phyloP scores from a whole-genome alignment of 73 alveolate genomes.

The Uronychia setigera region DNA sequence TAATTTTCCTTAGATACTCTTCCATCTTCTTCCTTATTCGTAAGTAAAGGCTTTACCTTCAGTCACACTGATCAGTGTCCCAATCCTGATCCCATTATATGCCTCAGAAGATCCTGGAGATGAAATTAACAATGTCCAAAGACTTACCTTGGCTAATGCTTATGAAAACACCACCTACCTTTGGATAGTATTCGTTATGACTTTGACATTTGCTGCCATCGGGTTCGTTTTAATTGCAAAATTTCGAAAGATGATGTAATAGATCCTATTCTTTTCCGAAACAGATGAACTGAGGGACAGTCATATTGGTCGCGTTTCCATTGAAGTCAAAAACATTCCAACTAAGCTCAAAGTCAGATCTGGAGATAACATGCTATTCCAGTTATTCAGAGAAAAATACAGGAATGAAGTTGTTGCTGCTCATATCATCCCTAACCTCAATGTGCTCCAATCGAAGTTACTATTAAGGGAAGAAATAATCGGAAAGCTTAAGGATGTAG shows the following conservation, averaged over 20 bases:
- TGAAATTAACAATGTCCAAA: slow-evolving; percentile 2
- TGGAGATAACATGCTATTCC: slow-evolving; percentile 37
- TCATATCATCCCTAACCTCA: slow-evolving; percentile 20
- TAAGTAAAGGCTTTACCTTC: not conserved
- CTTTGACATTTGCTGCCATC: not conserved
- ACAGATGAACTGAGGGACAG: slow-evolving; percentile 5
- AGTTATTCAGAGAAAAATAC: slow-evolving; percentile 16
- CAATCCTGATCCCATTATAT: slow-evolving; percentile 15
- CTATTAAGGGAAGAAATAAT: not conserved
- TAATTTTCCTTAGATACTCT: slow-evolving; percentile 17
- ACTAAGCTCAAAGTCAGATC: not conserved
- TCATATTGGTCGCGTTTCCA: not conserved
- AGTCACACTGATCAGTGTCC: slow-evolving; percentile 9
- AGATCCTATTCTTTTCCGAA: slow-evolving; percentile 2
- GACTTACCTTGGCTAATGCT: slow-evolving; percentile 6
- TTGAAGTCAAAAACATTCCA: slow-evolving; percentile 11
- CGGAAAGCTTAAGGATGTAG: slow-evolving; percentile 4
- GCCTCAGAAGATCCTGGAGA: slow-evolving; percentile 1
- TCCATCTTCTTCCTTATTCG: slow-evolving; percentile 7
- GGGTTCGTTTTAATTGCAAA: slow-evolving; percentile 1
- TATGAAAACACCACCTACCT: not conserved
- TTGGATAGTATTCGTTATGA: slow-evolving; percentile 18
- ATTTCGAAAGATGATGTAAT: slow-evolving; percentile 3
- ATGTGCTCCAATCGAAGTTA: not conserved
- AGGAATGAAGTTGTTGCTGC: slow-evolving; percentile 9